These are phyloP conservation scores for Rasamsonia emersonii DNA, from an alignment of 2,329 filamentous ascomycete genomes.

Conservation along the genomic window DNA sequence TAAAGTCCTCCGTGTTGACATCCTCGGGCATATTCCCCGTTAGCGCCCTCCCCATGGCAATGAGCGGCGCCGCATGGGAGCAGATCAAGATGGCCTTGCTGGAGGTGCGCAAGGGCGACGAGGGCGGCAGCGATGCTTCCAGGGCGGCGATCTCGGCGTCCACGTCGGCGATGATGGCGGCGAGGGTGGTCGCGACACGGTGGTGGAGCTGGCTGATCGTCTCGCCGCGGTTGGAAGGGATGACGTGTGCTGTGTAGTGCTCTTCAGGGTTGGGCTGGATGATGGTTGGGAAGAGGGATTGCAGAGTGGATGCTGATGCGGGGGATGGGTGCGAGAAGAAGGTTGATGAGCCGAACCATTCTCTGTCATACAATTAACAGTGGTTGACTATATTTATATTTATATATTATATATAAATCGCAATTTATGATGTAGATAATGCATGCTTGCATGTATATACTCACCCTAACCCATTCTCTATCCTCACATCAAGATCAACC, in stretches of 20 bases:
- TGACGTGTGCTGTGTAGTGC: slow-evolving; percentile 53
- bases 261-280: slow-evolving; percentile 42
- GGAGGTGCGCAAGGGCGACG: slow-evolving; percentile 37
- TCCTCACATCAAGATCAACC: slow-evolving; percentile 33
- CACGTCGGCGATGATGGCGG: slow-evolving; percentile 61
- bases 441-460: slow-evolving; percentile 8
- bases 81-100: slow-evolving; percentile 63
- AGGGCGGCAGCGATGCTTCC: slow-evolving; percentile 40
- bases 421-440: too few relatives aligned
- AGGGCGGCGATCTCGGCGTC: slow-evolving; percentile 46
- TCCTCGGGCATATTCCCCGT: slow-evolving; percentile 69
- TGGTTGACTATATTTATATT: too few relatives aligned
- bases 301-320: slow-evolving; percentile 55
- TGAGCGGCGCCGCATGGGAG: slow-evolving; percentile 82
- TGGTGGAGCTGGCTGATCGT: slow-evolving; percentile 70
- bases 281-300: slow-evolving; percentile 50
- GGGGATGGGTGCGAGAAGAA: slow-evolving; percentile 78
- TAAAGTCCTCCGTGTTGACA: slow-evolving; percentile 68
- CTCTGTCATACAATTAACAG: slow-evolving; percentile 46
- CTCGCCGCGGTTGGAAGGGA: slow-evolving; percentile 68
- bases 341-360: slow-evolving; percentile 80
- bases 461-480: slow-evolving; percentile 47
- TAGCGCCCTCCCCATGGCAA: slow-evolving; percentile 72
- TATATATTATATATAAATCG: slow-evolving; percentile 3
- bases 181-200: slow-evolving; percentile 62